Evolutionary conservation across 108 stramenopile genomes (phyloP).

Genomic region (Cyclotella cryptica): DNA sequence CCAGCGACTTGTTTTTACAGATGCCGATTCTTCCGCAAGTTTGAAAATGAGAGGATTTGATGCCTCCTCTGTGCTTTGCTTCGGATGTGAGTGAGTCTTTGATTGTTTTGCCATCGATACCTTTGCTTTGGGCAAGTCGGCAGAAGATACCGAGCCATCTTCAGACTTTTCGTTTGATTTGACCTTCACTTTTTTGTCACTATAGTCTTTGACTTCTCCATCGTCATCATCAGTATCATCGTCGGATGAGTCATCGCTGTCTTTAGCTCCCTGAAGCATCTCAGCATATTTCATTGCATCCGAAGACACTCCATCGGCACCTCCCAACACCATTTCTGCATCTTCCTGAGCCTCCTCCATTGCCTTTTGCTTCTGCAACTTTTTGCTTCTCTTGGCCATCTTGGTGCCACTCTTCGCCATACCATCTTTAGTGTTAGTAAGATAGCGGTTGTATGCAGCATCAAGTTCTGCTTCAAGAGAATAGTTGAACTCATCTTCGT

Average conservation of each 20-base stretch:
- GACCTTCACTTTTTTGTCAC: constrained; percentile 35
- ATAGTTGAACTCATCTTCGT: constrained; percentile 62
- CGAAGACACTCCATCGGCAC: constrained; percentile 55
- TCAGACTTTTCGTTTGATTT: constrained; percentile 15
- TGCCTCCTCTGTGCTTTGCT: constrained; percentile 28
- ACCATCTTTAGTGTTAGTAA: constrained; percentile 76
- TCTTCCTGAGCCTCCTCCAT: constrained; percentile 85
- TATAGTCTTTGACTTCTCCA: constrained; percentile 61
- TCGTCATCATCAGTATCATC: constrained; percentile 62
- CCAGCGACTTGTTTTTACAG: constrained; percentile 90
- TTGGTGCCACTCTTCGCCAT: constrained; percentile 81
- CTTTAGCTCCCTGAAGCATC: constrained; percentile 70
- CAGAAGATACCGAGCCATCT: constrained; percentile 20
- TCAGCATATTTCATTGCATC: constrained; percentile 83
- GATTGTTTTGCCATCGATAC: neutral
- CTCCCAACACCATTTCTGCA: constrained; percentile 77
- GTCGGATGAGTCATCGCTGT: constrained; percentile 66
- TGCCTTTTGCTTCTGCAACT: constrained; percentile 75
- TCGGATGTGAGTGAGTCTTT: constrained; percentile 2
- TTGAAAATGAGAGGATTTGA: constrained; percentile 84
- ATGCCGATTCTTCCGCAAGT: constrained; percentile 75
- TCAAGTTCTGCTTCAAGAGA: constrained; percentile 88
- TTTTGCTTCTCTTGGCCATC: constrained; percentile 86
- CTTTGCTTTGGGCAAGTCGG: constrained; percentile 5
- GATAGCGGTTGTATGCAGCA: constrained; percentile 85